Base-by-base conservation (phyloP, 2,329 filamentous ascomycete species). In the Cercospora sesami region DNA sequence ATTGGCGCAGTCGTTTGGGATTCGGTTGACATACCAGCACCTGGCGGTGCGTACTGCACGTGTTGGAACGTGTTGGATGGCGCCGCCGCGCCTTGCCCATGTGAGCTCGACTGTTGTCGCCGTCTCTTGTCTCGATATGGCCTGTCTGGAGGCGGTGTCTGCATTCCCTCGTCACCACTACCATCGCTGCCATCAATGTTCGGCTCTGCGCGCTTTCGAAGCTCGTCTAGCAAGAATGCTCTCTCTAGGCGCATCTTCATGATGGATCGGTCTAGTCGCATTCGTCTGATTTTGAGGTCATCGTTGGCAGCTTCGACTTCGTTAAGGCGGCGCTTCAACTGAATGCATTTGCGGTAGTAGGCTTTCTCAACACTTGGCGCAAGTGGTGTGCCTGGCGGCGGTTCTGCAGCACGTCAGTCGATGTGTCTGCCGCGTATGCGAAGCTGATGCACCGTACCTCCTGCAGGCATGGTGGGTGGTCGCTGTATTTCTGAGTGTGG, bases 331-430 rank as follows among this genome's bases (percentile, higher is more conserved):
- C 92, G 91, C 82, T 96, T 96, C 23, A 99, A 87, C 75, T 96
- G 91, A 78, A 97, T 93, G 80, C 94, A 98, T 87, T 99, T 98
- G 72, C 92, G 89, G 76, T 95, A 93, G 81, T 98, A 99, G 61
- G 94, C 94, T 79, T 94, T 91, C 81, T 99, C 94, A 71, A 98
- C 93, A 16, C 93, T 96, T 16, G 95, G 94, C 21, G 94, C 93
- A 66, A 89, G 86, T 12, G 83, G 78, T n/a, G 78, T 78, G 72
- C 76, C 77, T 16, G 67, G 30, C 7, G 73, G 64, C 16, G 45
- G 57, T 23, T 64, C 62, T 64, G 53, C 16, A 53, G 28, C 21
- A 21, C 18, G 53, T 64, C 39, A 59, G 62, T 36, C 28, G 30
- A 18, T 31, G 45, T 14, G 21, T 57, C 14, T 14, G 45, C 7